Evolutionary conservation across 345 rosid genomes (phyloP), one percentile per base, ranked within the genome.

Genomic region (Syzygium aqueum): DNA sequence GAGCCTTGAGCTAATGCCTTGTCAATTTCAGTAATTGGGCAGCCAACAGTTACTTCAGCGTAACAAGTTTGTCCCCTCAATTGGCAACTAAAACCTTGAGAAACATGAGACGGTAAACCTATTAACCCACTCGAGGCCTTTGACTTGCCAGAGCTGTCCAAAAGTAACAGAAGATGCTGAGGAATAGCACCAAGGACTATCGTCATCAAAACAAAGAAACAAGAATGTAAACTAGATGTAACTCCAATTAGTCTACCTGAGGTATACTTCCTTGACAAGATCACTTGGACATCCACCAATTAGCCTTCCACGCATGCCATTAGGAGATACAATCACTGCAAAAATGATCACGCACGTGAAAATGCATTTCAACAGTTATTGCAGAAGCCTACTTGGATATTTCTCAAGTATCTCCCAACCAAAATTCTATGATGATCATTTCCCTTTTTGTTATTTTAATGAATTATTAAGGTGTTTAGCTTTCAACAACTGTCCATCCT

Each of bases 281-380:
- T 97, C 98, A 86, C 91, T 93, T 40, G 99, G 96, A 93, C 98
- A 95, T 88, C 92, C 93, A 88, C 99, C 99, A 84, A 96, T 94
- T 57, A 97, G 98, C 92, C 94, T 93, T 53, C 99, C 99, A 53
- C 96, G 93, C 95, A 95, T 95, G 78, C 99, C 99, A 93, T 97
- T 97, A 87, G 99, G 99, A 91, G 99, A 95, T 90, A 94, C 96
- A 90, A 97, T 94, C 88, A 95, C 99, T 97, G 94, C 89, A 88
- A 85, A 88, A 87, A 63, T 61, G 15, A 73, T 33, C 49, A 33
- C 33, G 37, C 80, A 22, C 25, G 46, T 73, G n/a, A 33, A 33
- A 73, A 73, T 33, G 25, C 80, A 73, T 73, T 73, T 40, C 43
- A 40, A 33, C 80, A 17, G 80, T 37, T 33, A 73, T 73, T 33